Conservation (phyloP, 164 flowering plant genomes). For the Warburgia ugandensis region DNA sequence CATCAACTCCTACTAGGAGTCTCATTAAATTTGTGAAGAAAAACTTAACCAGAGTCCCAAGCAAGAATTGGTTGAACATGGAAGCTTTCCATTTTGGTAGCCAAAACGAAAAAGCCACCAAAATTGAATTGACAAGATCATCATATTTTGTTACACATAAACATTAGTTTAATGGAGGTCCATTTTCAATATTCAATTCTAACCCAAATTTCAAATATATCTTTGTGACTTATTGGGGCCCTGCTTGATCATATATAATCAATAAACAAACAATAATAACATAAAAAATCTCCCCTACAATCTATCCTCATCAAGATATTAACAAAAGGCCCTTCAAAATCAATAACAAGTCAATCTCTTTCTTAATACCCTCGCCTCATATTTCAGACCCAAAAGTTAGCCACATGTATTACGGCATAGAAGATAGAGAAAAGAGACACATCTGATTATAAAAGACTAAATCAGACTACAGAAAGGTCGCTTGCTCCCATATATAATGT, state of each 20-base stretch:
- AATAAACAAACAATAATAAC: background rate
- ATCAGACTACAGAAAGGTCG: too few relatives aligned
- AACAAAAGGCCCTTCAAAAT: background rate
- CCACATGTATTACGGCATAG: too few relatives aligned
- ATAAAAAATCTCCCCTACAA: slow-evolving; percentile 7
- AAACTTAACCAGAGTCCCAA: too few relatives aligned
- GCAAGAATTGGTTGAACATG: too few relatives aligned
- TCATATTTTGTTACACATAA: too few relatives aligned
- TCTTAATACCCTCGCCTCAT: background rate
- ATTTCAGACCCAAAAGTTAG: background rate
- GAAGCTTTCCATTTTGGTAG: too few relatives aligned
- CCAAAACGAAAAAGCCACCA: too few relatives aligned
- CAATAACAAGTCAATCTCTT: slow-evolving; percentile 15
- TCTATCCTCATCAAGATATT: background rate
- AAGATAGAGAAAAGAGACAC: too few relatives aligned
- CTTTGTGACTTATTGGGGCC: background rate
- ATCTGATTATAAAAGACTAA: too few relatives aligned
- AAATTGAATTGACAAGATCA: too few relatives aligned
- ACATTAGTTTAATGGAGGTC: background rate
- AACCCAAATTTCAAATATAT: background rate
- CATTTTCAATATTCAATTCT: background rate
- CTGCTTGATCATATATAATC: background rate
- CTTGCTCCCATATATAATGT: background rate
- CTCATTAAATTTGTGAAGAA: too few relatives aligned
- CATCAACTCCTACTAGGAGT: too few relatives aligned